phyloP scores from a whole-genome alignment of 495 filamentous ascomycete genomes.

The Hypoxylon lienhwacheense region DNA sequence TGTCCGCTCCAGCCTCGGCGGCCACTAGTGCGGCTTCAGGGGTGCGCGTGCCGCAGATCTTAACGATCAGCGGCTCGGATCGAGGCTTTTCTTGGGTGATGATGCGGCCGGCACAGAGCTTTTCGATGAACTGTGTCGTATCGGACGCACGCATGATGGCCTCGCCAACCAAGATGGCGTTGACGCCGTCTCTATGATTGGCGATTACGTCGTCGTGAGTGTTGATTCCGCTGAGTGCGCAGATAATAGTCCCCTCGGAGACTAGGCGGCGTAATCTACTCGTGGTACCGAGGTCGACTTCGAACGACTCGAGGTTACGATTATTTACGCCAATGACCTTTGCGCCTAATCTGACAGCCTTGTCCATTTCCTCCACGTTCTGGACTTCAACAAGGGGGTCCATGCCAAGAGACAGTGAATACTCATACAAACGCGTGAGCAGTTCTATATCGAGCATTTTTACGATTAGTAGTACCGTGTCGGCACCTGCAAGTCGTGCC shows the following conservation, averaged over 20 bases:
- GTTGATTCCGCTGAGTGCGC: constrained; percentile 92
- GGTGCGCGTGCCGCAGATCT: constrained; percentile 93
- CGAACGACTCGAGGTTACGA: constrained; percentile 90
- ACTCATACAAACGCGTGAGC: constrained; percentile 79
- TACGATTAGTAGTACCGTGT: constrained; percentile 94
- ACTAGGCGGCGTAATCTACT: constrained; percentile 86
- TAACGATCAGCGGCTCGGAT: constrained; percentile 65
- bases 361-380: constrained; percentile 87
- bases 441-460: constrained; percentile 87
- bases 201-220: constrained; percentile 86
- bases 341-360: constrained; percentile 82
- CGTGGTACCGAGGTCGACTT: constrained; percentile 94
- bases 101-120: constrained; percentile 67
- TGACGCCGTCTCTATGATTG: constrained; percentile 85
- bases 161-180: constrained; percentile 92
- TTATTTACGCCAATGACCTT: constrained; percentile 98
- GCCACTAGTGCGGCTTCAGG: constrained; percentile 78
- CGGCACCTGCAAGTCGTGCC: constrained; percentile 87
- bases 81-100: constrained; percentile 24
- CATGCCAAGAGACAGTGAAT: constrained; percentile 91
- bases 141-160: constrained; percentile 92
- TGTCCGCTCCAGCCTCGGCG: constrained; percentile 84
- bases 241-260: constrained; percentile 82
- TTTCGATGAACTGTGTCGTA: constrained; percentile 70
- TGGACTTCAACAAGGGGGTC: constrained; percentile 98